Base-by-base conservation (phyloP, 305 asterid genomes). In the Fraxinus albicans region DNA sequence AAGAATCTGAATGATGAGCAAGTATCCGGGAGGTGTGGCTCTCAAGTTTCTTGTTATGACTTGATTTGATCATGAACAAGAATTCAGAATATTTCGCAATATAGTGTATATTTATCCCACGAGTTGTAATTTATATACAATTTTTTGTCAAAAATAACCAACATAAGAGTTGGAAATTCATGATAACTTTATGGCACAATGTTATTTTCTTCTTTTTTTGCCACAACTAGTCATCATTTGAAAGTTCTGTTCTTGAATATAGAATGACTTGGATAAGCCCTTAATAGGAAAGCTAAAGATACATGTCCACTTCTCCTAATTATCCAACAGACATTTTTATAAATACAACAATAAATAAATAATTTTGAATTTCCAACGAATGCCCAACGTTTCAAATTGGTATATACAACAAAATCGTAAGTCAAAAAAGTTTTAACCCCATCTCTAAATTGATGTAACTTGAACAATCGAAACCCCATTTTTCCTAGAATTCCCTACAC, bases 401-500 rank as follows among this genome's bases (percentile, higher is more conserved):
- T 23, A 25, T 65, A 25, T 23, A 65, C n/a, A 50, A 27, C n/a
- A 34, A 1, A 35, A 33, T 65, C n/a, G 63, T 27, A 6, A 31
- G 25, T 53, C 31, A 77, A 38, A 6, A 47, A 80, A 3, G 34
- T 58, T 72, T 86, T 25, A 82, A 82, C 36, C 79, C 86, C 82
- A 80, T 81, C 44, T 94, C 96, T 63, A 95, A 82, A 60, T 95
- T 6, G 92, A 63, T 0, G 83, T 91, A 1, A 95, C 92, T 74
- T 94, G 98, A 10, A 29, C 84, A 29, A 93, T 92, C 0, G 91
- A 79, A 50, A 98, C 96, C 53, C 98, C 81, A 79, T 84, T 89
- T 38, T 67, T 84, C 79, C 97, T 87, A 33, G 86, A 87, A 80
- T 94, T 95, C 6, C 90, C 98, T 15, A 94, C 96, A 81, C 98